Percentiles rank a stretch among this genome's conserved stretches.
Evolutionary conservation across 2,329 filamentous ascomycete species (phyloP).

Genomic region (Fusarium burgessii): DNA sequence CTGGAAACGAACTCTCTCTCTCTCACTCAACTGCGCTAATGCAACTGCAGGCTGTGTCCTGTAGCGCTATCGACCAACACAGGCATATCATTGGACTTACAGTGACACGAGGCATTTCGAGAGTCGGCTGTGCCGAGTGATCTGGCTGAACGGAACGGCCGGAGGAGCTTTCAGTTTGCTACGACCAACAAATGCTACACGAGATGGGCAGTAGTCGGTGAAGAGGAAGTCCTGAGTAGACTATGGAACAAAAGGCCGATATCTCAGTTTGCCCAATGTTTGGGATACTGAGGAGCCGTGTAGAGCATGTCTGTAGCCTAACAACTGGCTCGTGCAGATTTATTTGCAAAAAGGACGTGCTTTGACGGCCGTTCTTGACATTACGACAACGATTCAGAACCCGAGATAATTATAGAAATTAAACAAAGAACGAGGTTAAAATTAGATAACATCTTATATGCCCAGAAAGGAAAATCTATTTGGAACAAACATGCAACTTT

Average conservation of each 20-base stretch:
- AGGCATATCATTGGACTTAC: neutral
- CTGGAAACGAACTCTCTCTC: too few relatives aligned
- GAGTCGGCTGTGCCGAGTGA: neutral
- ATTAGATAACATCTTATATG: too few relatives aligned
- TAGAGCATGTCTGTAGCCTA: neutral
- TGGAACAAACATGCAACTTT: neutral
- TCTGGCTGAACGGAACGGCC: neutral
- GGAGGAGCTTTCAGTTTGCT: neutral
- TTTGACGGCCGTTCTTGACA: too few relatives aligned
- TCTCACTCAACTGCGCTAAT: neutral
- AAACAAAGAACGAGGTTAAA: too few relatives aligned
- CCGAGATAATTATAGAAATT: too few relatives aligned
- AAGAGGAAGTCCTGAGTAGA: neutral
- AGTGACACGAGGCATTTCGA: neutral
- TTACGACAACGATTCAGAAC: too few relatives aligned
- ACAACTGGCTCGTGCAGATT: too few relatives aligned
- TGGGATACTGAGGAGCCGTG: rapidly evolving
- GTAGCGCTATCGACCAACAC: neutral
- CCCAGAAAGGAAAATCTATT: neutral
- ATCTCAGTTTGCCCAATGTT: rapidly evolving
- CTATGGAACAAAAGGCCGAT: neutral
- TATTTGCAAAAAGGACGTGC: too few relatives aligned
- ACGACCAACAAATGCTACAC: neutral
- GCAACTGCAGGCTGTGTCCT: neutral
- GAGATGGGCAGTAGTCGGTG: too few relatives aligned